Percentiles rank a stretch among this genome's conserved stretches.
These are phyloP conservation scores for Arthrobotrys iridis DNA, from an alignment of 2,329 filamentous ascomycete species.

Conservation along the genomic window DNA sequence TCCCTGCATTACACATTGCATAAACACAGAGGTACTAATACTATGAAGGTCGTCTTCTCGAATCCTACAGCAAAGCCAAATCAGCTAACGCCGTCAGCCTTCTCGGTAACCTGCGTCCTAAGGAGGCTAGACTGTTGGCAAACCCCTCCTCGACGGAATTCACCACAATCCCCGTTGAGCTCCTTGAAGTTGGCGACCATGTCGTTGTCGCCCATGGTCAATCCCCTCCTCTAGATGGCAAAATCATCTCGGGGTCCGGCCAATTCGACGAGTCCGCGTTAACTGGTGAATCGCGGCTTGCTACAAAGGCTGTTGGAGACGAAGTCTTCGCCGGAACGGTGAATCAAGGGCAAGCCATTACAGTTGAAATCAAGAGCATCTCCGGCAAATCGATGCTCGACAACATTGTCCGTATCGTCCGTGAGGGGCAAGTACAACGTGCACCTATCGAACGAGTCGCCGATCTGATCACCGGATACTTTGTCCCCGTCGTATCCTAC, in stretches of 20 bases:
- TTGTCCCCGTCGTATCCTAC: slow-evolving; percentile 77
- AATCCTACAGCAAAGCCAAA: slow-evolving; percentile 90
- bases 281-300: slow-evolving; percentile 78
- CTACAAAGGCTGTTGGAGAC: slow-evolving; percentile 73
- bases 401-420: slow-evolving; percentile 78
- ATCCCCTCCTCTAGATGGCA: slow-evolving; percentile 85
- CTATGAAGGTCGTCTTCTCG: slow-evolving; percentile 72
- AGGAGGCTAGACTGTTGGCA: slow-evolving; percentile 75
- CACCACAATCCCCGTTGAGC: slow-evolving; percentile 70
- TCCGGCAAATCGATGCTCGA: slow-evolving; percentile 80
- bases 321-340: slow-evolving; percentile 77
- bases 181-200: slow-evolving; percentile 77
- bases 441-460: slow-evolving; percentile 80
- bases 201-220: slow-evolving; percentile 80
- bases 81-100: slow-evolving; percentile 86
- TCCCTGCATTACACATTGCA: background rate
- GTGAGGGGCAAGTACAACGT: slow-evolving; percentile 78
- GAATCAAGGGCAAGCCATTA: slow-evolving; percentile 73
- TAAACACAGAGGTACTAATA: slow-evolving; percentile 35
- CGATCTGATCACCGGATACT: slow-evolving; percentile 77
- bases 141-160: slow-evolving; percentile 64
- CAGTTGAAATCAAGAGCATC: slow-evolving; percentile 72
- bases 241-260: slow-evolving; percentile 69
- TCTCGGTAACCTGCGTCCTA: slow-evolving; percentile 79
- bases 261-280: slow-evolving; percentile 90